Evolutionary conservation across 2,329 filamentous ascomycete species (phyloP).

Genomic region (Thermothelomyces thermophilus): DNA sequence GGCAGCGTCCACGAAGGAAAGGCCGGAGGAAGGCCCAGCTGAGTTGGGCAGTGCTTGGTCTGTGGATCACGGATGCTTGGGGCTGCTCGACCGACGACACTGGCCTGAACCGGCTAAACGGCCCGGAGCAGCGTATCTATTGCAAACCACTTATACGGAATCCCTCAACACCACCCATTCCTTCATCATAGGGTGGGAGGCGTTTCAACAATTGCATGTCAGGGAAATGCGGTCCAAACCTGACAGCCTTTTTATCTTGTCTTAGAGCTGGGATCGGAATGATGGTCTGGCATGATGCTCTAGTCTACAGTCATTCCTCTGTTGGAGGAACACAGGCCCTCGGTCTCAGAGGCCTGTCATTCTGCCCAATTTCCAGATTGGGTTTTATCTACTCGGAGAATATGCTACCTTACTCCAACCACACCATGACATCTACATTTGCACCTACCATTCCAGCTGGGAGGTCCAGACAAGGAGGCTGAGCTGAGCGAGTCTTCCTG

Average conservation of each 20-base stretch:
- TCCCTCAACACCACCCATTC: too few species aligned
- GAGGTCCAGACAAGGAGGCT: background rate
- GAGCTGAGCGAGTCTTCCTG: background rate
- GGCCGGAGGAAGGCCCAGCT: background rate
- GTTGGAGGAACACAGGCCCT: too few species aligned
- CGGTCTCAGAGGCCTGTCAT: too few species aligned
- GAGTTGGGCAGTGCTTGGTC: background rate
- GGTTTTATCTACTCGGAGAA: conserved; percentile 1
- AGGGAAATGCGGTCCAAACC: too few species aligned
- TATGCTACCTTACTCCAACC: background rate
- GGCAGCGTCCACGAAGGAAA: background rate
- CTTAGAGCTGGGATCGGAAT: too few species aligned
- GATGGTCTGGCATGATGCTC: too few species aligned
- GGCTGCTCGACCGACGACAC: background rate
- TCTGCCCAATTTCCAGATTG: too few species aligned
- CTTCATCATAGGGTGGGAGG: too few species aligned
- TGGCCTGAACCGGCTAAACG: background rate
- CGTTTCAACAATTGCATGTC: too few species aligned
- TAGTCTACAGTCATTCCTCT: too few species aligned
- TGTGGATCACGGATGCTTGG: conserved; percentile 1
- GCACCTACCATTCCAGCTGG: background rate
- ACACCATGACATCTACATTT: background rate
- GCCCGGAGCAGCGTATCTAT: background rate
- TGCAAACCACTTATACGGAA: background rate
- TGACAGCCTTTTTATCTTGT: too few species aligned